Evolutionary conservation across 345 rosid species (phyloP).

Genomic region (Corchorus capsularis): DNA sequence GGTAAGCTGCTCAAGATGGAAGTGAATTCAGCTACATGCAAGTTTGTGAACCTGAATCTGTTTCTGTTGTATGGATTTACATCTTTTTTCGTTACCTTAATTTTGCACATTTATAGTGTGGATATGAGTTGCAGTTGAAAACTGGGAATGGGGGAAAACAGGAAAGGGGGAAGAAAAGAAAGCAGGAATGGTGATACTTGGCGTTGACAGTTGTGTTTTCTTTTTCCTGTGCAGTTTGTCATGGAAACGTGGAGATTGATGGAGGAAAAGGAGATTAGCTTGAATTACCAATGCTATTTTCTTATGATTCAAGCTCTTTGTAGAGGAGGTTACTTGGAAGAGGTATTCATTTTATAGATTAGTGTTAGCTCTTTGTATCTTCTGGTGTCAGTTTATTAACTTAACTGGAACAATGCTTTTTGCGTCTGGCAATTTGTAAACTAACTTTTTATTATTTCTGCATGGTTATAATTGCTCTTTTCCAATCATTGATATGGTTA

Average conservation of each 20-base stretch:
- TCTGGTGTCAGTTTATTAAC: conserved; percentile 9
- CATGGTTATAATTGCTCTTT: conserved; percentile 1
- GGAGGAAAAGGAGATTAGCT: conserved; percentile 56
- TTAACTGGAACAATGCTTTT: conserved; percentile 10
- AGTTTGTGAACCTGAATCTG: background rate
- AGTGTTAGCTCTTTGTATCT: background rate
- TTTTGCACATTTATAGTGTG: background rate
- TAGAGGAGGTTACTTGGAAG: conserved; percentile 72
- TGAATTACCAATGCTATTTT: conserved; percentile 46
- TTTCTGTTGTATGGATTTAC: conserved; percentile 3
- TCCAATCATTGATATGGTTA: conserved; percentile 11
- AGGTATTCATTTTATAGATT: conserved; percentile 47
- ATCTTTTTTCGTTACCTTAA: background rate
- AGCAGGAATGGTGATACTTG: background rate
- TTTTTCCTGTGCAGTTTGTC: conserved; percentile 60
- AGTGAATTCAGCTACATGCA: conserved; percentile 11
- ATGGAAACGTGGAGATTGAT: conserved; percentile 78
- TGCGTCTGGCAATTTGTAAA: background rate
- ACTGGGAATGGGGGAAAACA: background rate
- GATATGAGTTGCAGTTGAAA: conserved; percentile 4
- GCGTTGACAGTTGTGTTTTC: conserved; percentile 2
- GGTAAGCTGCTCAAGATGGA: conserved; percentile 47
- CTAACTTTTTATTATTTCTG: conserved; percentile 2
- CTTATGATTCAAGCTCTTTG: conserved; percentile 72
- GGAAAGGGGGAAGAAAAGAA: background rate